phyloP scores from a whole-genome alignment of 345 rosid species.

The Heritiera fomes region DNA sequence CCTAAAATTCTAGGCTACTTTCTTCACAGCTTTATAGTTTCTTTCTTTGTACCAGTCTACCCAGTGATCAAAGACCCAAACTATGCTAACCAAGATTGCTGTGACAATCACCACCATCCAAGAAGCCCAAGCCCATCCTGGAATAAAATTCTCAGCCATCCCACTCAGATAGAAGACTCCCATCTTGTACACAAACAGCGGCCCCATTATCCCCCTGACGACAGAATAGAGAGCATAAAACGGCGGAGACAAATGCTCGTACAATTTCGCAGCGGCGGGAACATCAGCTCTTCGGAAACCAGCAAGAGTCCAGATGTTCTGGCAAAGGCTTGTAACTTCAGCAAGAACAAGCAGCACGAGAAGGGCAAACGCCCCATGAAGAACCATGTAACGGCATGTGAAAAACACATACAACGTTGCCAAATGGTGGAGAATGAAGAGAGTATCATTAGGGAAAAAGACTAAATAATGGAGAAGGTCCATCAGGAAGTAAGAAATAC shows the following conservation, averaged over 20 bases:
- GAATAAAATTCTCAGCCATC: conserved; percentile 43
- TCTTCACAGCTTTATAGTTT: conserved; percentile 28
- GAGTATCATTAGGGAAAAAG: conserved; percentile 57
- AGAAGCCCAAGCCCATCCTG: conserved; percentile 85
- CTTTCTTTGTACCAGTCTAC: conserved; percentile 48
- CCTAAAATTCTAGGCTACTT: conserved; percentile 21
- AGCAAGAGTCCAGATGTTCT: conserved; percentile 67
- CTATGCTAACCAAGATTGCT: conserved; percentile 59
- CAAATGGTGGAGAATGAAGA: conserved; percentile 87
- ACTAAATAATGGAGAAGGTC: conserved; percentile 73
- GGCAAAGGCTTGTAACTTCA: conserved; percentile 78
- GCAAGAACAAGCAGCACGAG: conserved; percentile 65
- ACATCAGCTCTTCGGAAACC: conserved; percentile 41
- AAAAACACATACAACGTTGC: conserved; percentile 70
- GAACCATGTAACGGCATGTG: conserved; percentile 63
- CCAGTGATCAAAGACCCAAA: conserved; percentile 73
- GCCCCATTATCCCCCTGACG: conserved; percentile 70
- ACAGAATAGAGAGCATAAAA: conserved; percentile 58
- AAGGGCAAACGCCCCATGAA: conserved; percentile 60
- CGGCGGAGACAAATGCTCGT: conserved; percentile 45
- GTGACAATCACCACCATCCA: conserved; percentile 63
- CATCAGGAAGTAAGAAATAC: conserved; percentile 68
- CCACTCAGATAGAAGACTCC: conserved; percentile 47
- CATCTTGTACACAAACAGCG: conserved; percentile 54
- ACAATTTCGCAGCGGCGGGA: conserved; percentile 48